phyloP scores from a whole-genome alignment of 148 eudicot genomes.

The Pharnaceum exiguum region DNA sequence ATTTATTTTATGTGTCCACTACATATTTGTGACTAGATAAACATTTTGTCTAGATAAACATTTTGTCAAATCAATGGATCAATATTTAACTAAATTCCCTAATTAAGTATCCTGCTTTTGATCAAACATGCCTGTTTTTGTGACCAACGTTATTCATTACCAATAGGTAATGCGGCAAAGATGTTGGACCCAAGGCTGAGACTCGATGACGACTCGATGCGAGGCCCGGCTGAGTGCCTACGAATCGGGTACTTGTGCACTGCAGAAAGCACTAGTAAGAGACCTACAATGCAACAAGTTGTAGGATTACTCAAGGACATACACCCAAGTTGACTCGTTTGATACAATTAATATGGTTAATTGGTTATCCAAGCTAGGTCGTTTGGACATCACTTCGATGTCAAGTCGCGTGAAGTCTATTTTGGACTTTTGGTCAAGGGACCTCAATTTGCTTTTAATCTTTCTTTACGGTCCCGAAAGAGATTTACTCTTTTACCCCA shows the following conservation, averaged over 20 bases:
- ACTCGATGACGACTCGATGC: constrained; percentile 35
- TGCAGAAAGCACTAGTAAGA: constrained; percentile 64
- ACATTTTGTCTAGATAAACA: too few relatives aligned
- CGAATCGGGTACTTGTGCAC: constrained; percentile 91
- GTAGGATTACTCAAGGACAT: constrained; percentile 84
- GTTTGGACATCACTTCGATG: background rate
- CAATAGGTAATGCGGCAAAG: constrained; percentile 21
- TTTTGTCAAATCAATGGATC: too few relatives aligned
- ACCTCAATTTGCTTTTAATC: background rate
- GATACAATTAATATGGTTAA: background rate
- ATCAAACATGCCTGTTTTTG: too few relatives aligned
- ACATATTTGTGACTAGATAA: too few relatives aligned
- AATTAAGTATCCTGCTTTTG: too few relatives aligned
- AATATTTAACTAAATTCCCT: too few relatives aligned
- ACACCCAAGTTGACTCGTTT: constrained; percentile 27
- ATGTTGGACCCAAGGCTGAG: constrained; percentile 59
- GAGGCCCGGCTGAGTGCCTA: constrained; percentile 66
- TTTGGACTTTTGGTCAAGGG: background rate
- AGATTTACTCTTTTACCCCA: constrained; percentile 22
- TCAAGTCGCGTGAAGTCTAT: background rate
- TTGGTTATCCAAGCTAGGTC: background rate
- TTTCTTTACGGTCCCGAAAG: constrained; percentile 16
- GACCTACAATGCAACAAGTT: constrained; percentile 92
- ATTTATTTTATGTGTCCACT: too few relatives aligned
- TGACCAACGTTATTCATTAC: too few relatives aligned